Percentiles rank a stretch among this genome's conserved stretches.
Evolutionary conservation across 164 flowering plant genomes (phyloP).

Genomic region (Vitis riparia): DNA sequence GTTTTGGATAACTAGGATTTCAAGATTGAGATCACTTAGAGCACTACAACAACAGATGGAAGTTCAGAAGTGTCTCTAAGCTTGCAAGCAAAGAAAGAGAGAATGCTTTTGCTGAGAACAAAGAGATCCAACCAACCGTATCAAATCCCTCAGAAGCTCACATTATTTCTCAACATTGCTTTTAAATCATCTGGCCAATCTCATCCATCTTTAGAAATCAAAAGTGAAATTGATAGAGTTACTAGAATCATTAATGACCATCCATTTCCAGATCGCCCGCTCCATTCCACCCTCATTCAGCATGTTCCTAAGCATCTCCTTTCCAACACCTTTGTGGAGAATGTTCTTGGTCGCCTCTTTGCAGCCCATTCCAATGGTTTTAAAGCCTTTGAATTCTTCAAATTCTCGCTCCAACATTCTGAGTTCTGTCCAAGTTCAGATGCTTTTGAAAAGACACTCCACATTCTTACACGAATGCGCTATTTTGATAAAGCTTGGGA

Average conservation of each 20-base stretch:
- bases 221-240: slow-evolving; percentile 37
- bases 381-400: slow-evolving; percentile 77
- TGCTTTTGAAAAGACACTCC: slow-evolving; percentile 75
- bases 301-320: slow-evolving; percentile 33
- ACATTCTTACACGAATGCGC: slow-evolving; percentile 68
- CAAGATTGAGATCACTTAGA: too few relatives aligned
- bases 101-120: neutral
- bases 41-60: too few relatives aligned
- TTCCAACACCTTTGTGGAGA: slow-evolving; percentile 40
- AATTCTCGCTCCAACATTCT: slow-evolving; percentile 31
- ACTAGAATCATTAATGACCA: slow-evolving; percentile 68
- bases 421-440: slow-evolving; percentile 34
- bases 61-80: too few relatives aligned
- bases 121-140: neutral
- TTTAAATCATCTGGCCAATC: slow-evolving; percentile 11
- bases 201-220: slow-evolving; percentile 1
- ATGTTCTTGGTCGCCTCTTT: slow-evolving; percentile 74
- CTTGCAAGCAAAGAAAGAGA: too few relatives aligned
- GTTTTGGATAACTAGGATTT: too few relatives aligned
- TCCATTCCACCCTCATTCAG: slow-evolving; percentile 40
- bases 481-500: slow-evolving; percentile 66
- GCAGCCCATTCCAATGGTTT: slow-evolving; percentile 77
- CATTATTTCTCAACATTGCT: neutral
- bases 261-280: slow-evolving; percentile 57
- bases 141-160: neutral